A percentile compares a stretch with the other conserved stretches of the same genome.
These are phyloP conservation scores for Colletotrichum eleusines DNA, from an alignment of 2,329 filamentous ascomycete species.

Conservation along the genomic window DNA sequence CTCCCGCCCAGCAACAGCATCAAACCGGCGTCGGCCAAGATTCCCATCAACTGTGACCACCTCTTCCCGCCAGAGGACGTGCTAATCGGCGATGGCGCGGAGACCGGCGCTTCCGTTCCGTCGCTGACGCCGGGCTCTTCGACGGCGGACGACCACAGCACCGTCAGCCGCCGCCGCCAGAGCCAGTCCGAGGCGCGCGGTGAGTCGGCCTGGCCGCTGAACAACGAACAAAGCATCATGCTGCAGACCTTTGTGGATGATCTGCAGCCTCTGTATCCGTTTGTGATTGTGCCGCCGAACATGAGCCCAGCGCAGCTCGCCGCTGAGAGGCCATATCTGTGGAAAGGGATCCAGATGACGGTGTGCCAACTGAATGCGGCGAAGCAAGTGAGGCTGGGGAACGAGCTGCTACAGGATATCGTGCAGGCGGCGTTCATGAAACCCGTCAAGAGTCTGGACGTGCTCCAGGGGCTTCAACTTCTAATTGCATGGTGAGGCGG, in stretches of 20 bases:
- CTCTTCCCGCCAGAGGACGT: constrained; percentile 50
- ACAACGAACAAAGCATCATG: constrained; percentile 55
- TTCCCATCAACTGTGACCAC: constrained; percentile 49
- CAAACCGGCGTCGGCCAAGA: constrained; percentile 27
- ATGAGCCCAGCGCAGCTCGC: constrained; percentile 54
- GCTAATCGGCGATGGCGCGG: background rate
- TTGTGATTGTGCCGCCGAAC: constrained; percentile 56
- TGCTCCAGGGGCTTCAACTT: constrained; percentile 61
- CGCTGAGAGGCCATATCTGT: constrained; percentile 57
- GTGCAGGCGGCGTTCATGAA: constrained; percentile 54
- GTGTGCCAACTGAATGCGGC: constrained; percentile 56
- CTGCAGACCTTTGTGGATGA: constrained; percentile 53
- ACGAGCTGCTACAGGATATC: constrained; percentile 59
- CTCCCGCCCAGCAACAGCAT: constrained; percentile 27
- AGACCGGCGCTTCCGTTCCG: background rate
- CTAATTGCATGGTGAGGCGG: constrained; percentile 59
- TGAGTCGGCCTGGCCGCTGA: constrained; percentile 57
- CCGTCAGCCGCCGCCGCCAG: constrained; percentile 20
- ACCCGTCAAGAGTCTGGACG: constrained; percentile 59
- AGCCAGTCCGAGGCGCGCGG: constrained; percentile 31
- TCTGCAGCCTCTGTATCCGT: constrained; percentile 57
- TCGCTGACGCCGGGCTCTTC: constrained; percentile 43
- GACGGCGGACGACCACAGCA: constrained; percentile 43
- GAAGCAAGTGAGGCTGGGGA: constrained; percentile 58
- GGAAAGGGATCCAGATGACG: constrained; percentile 63